phyloP scores from a whole-genome alignment of 148 eudicot genomes.

The Diospyros lotus region DNA sequence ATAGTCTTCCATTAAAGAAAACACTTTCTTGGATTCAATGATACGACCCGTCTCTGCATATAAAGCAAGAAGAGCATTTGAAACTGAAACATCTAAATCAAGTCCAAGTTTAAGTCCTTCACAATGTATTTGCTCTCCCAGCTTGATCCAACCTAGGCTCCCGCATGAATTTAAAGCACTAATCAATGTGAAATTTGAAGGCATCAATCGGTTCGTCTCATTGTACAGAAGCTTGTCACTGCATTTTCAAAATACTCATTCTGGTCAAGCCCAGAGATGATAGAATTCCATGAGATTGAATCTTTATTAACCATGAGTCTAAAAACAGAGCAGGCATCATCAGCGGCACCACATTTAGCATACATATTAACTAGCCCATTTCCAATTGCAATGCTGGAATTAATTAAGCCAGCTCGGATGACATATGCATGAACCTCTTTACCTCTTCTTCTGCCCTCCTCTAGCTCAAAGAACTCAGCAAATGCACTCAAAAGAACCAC shows the following conservation, averaged over 20 bases:
- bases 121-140: conserved; percentile 65
- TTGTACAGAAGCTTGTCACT: conserved; percentile 36
- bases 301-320: conserved; percentile 38
- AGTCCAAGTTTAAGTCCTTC: conserved; percentile 67
- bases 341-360: conserved; percentile 63
- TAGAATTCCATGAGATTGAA: conserved; percentile 17
- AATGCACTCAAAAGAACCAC: conserved; percentile 68
- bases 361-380: conserved; percentile 71
- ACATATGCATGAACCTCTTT: conserved; percentile 64
- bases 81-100: conserved; percentile 67
- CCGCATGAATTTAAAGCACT: conserved; percentile 80
- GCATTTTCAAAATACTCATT: conserved; percentile 55
- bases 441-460: conserved; percentile 55
- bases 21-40: conserved; percentile 48
- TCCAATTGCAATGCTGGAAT: conserved; percentile 46
- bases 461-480: conserved; percentile 41
- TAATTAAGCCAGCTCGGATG: conserved; percentile 45
- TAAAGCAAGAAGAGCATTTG: conserved; percentile 65
- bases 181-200: conserved; percentile 64
- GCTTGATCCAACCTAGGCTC: conserved; percentile 55
- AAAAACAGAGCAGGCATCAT: conserved; percentile 51
- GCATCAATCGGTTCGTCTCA: conserved; percentile 48
- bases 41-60: conserved; percentile 52
- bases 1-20: conserved; percentile 51
- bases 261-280: conserved; percentile 54